Percentiles rank a stretch among this genome's conserved stretches.
phyloP scores from a whole-genome alignment of 2,329 filamentous ascomycete genomes.

The Lecanicillium sp. region DNA sequence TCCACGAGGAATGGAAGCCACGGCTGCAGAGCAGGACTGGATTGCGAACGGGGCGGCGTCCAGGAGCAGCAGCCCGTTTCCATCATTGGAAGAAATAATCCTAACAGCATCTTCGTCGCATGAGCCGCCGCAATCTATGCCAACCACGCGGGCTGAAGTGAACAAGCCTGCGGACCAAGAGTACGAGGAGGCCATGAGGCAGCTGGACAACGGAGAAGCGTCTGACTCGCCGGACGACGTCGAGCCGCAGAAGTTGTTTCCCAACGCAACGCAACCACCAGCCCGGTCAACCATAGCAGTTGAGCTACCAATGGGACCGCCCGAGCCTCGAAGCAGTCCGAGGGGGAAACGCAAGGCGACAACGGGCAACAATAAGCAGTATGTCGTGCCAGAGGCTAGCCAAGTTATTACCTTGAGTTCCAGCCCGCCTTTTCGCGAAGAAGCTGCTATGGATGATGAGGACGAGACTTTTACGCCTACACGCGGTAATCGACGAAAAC shows the following conservation, averaged over 20 bases:
- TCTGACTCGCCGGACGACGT: conserved; percentile 17
- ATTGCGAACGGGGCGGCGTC: conserved; percentile 8
- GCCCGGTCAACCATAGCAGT: not conserved
- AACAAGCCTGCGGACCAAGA: conserved; percentile 23
- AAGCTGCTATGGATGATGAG: conserved; percentile 14
- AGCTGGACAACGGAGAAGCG: conserved; percentile 27
- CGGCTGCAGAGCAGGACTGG: no score
- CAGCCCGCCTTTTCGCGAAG: conserved; percentile 9
- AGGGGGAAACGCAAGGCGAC: conserved; percentile 4
- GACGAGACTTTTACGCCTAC: conserved; percentile 14
- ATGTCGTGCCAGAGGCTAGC: conserved; percentile 19
- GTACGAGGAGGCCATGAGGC: conserved; percentile 37
- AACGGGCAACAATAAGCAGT: conserved; percentile 11
- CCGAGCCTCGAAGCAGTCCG: conserved; percentile 9
- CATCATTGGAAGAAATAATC: conserved; percentile 31
- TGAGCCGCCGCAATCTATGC: conserved; percentile 19
- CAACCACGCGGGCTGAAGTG: conserved; percentile 16
- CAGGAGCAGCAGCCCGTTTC: conserved; percentile 25
- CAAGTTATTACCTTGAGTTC: conserved; percentile 25
- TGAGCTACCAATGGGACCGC: conserved; percentile 8
- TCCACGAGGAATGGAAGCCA: not conserved
- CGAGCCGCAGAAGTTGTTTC: conserved; percentile 21
- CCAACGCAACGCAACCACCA: conserved; percentile 23
- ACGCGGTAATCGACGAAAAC: conserved; percentile 2
- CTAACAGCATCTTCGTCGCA: conserved; percentile 30